A percentile compares a stretch with the other conserved stretches of the same genome.
phyloP scores from a whole-genome alignment of 2,329 filamentous ascomycete genomes.

The Cladosporium cucumerinum region DNA sequence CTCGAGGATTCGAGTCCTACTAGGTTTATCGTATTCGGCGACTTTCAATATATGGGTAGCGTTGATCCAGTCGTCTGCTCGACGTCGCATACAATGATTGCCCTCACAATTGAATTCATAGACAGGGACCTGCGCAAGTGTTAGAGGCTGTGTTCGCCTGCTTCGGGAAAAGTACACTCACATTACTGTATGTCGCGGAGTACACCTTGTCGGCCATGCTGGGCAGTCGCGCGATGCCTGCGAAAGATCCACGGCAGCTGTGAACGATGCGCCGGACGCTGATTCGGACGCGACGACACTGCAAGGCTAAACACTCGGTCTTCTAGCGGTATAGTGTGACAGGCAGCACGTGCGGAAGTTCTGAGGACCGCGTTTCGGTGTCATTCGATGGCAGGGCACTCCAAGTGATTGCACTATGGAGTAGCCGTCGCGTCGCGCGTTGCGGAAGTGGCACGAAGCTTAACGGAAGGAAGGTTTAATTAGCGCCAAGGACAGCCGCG shows the following conservation, averaged over 20 bases:
- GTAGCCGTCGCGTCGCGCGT: background rate
- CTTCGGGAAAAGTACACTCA: conserved; percentile 5
- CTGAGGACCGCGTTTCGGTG: background rate
- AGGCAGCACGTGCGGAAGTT: background rate
- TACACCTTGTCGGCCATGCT: conserved; percentile 47
- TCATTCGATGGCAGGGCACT: background rate
- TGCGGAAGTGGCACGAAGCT: background rate
- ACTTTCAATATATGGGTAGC: conserved; percentile 98
- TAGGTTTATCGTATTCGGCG: conserved; percentile 94
- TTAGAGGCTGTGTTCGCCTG: conserved; percentile 3
- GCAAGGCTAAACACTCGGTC: background rate
- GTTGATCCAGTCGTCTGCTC: conserved; percentile 96
- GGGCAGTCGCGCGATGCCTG: background rate
- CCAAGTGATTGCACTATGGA: background rate
- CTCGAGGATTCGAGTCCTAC: conserved; percentile 89
- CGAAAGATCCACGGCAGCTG: background rate
- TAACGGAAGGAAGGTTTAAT: background rate
- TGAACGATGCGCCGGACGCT: background rate
- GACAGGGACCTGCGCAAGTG: conserved; percentile 70
- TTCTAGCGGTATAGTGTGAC: background rate
- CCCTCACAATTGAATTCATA: conserved; percentile 86
- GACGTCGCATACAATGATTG: conserved; percentile 94
- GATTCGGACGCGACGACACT: background rate
- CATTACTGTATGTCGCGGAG: conserved; percentile 61
- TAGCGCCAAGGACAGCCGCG: conserved; percentile 5